Evolutionary conservation across 352 stramenopile species (phyloP).

Genomic region (Phytophthora syringae): DNA sequence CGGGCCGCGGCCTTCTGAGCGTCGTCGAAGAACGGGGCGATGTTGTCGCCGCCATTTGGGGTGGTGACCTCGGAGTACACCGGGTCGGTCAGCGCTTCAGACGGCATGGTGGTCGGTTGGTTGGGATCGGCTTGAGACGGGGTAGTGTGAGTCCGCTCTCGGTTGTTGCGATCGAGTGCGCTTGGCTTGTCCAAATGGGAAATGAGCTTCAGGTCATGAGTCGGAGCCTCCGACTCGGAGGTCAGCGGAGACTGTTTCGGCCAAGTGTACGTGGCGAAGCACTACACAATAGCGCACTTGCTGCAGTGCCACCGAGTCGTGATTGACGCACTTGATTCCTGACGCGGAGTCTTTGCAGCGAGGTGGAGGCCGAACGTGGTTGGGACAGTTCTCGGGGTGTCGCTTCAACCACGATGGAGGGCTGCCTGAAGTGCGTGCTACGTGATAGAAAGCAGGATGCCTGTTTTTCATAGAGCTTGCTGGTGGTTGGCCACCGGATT

Average conservation of each 20-base stretch:
- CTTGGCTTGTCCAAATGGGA: slow-evolving; percentile 18
- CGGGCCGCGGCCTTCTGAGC: slow-evolving; percentile 21
- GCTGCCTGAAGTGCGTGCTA: not conserved
- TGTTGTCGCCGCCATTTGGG: slow-evolving; percentile 13
- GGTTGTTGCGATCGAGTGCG: slow-evolving; percentile 2
- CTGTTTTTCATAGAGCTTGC: not conserved
- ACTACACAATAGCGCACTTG: not conserved
- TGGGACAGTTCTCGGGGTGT: not conserved
- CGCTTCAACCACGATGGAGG: not conserved
- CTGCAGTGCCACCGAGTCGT: not conserved
- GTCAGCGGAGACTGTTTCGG: not conserved
- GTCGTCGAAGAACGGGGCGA: slow-evolving; percentile 21
- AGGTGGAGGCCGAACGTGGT: not conserved
- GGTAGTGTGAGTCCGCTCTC: not conserved
- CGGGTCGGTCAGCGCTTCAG: slow-evolving; percentile 18
- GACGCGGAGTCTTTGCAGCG: not conserved
- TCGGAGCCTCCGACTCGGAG: not conserved
- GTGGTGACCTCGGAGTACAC: slow-evolving; percentile 25
- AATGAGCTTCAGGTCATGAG: not conserved
- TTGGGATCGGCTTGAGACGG: not conserved
- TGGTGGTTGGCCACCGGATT: not conserved
- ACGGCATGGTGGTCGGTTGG: slow-evolving; percentile 7
- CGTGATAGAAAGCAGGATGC: too few relatives aligned
- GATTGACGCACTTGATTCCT: not conserved
- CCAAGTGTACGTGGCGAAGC: not conserved